Conservation (phyloP, 805 yeast species). For the Cyberlindnera subsufficiens region DNA sequence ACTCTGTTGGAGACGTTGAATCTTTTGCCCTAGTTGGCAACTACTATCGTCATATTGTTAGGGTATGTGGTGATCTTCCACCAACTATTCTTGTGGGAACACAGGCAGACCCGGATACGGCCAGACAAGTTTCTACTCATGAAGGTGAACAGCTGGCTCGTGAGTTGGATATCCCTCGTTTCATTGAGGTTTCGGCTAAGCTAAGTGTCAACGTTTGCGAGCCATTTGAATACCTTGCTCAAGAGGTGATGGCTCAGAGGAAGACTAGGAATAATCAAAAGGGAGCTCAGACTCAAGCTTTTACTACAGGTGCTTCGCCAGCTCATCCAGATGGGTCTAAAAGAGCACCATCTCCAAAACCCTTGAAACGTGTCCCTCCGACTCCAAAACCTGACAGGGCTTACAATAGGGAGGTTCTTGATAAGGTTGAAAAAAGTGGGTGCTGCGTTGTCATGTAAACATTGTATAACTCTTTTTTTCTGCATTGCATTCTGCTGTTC, state of each 20-base stretch:
- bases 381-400: not conserved
- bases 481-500: not conserved
- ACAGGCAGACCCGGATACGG: slow-evolving; percentile 6
- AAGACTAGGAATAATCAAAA: not conserved
- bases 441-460: slow-evolving; percentile 10
- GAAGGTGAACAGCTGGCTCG: slow-evolving; percentile 13
- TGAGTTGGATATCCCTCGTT: slow-evolving; percentile 10
- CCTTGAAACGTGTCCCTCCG: too few species aligned
- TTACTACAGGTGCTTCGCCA: slow-evolving; percentile 11
- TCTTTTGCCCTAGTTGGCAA: slow-evolving; percentile 9
- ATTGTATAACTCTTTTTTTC: too few species aligned
- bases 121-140: slow-evolving; percentile 10
- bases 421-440: not conserved
- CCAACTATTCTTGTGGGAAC: slow-evolving; percentile 18
- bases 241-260: slow-evolving; percentile 1
- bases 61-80: slow-evolving; percentile 13
- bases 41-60: slow-evolving; percentile 14
- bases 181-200: slow-evolving; percentile 18
- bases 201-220: slow-evolving; percentile 11
- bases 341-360: too few species aligned
- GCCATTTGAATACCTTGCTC: slow-evolving; percentile 8
- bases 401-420: not conserved
- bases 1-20: slow-evolving; percentile 10
- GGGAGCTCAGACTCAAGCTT: not conserved
- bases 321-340: not conserved